These are phyloP conservation scores for Cylindrotheca fusiformis DNA, from an alignment of 108 stramenopile genomes.

Conservation along the genomic window DNA sequence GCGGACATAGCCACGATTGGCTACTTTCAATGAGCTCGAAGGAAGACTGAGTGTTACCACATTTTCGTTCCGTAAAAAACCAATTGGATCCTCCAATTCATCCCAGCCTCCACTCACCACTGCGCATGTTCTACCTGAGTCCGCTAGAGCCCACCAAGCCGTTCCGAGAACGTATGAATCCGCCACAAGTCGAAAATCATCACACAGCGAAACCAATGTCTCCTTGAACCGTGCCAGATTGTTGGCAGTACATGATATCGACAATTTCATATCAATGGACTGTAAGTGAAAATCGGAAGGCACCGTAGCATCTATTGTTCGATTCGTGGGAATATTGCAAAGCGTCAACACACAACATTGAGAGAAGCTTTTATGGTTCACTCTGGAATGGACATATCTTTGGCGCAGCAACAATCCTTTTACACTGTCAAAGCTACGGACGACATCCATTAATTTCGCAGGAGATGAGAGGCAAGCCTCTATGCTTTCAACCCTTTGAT, in stretches of 20 bases:
- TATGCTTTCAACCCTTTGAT: too few relatives aligned
- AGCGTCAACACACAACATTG: slow-evolving; percentile 18
- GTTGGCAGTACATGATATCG: slow-evolving; percentile 1
- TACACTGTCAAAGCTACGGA: not conserved
- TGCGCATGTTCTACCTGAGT: slow-evolving; percentile 18
- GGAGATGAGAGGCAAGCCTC: too few relatives aligned
- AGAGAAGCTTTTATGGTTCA: slow-evolving; percentile 12
- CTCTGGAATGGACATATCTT: slow-evolving; percentile 9
- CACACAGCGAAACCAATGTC: not conserved
- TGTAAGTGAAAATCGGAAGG: slow-evolving; percentile 12
- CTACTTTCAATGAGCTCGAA: not conserved
- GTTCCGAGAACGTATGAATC: slow-evolving; percentile 48
- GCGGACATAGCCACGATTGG: slow-evolving; percentile 52
- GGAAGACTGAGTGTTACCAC: slow-evolving; percentile 13
- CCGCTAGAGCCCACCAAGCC: slow-evolving; percentile 60
- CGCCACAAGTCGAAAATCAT: slow-evolving; percentile 1
- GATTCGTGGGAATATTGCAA: slow-evolving; percentile 1
- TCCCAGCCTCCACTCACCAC: slow-evolving; percentile 64
- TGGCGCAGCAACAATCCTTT: slow-evolving; percentile 16
- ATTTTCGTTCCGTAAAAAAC: not conserved
- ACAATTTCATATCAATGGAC: slow-evolving; percentile 20
- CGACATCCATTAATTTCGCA: too few relatives aligned
- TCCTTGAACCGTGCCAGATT: slow-evolving; percentile 2
- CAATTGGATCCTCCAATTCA: slow-evolving; percentile 23
- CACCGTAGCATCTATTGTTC: too few relatives aligned